phyloP scores from a whole-genome alignment of 495 filamentous ascomycete genomes.

The Lentithecium fluviatile region DNA sequence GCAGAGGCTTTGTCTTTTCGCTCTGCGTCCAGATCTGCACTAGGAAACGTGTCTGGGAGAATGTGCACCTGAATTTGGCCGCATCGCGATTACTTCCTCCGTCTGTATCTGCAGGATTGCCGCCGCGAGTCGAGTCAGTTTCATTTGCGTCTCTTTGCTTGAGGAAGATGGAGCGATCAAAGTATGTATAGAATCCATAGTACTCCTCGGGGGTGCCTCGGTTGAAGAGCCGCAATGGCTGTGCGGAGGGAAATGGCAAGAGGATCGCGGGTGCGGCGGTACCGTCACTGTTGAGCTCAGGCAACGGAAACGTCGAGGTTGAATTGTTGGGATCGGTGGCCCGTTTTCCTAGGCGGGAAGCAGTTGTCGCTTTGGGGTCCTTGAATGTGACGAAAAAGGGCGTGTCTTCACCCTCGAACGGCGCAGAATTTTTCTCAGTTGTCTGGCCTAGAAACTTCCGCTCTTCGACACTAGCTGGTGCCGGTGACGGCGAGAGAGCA shows the following conservation, averaged over 20 bases:
- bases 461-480: constrained; percentile 64
- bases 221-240: constrained; percentile 84
- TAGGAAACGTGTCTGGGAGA: constrained; percentile 78
- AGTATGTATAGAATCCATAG: constrained; percentile 93
- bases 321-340: constrained; percentile 31
- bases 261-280: constrained; percentile 71
- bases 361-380: constrained; percentile 3
- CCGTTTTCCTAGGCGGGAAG: constrained; percentile 26
- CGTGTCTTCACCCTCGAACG: constrained; percentile 64
- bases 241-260: constrained; percentile 63
- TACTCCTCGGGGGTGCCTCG: constrained; percentile 76
- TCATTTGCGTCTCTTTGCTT: constrained; percentile 47
- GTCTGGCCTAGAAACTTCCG: constrained; percentile 79
- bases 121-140: constrained; percentile 34
- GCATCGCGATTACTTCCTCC: constrained; percentile 62
- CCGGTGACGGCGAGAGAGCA: constrained; percentile 55
- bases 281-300: constrained; percentile 61
- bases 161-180: constrained; percentile 81
- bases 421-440: constrained; percentile 63
- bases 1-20: constrained; percentile 19
- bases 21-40: constrained; percentile 83
- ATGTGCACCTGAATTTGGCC: constrained; percentile 73
- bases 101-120: constrained; percentile 55
- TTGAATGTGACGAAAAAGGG: constrained; percentile 63
- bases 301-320: constrained; percentile 63